phyloP scores from a whole-genome alignment of 2,329 filamentous ascomycete species.

The Colletotrichum lini region DNA sequence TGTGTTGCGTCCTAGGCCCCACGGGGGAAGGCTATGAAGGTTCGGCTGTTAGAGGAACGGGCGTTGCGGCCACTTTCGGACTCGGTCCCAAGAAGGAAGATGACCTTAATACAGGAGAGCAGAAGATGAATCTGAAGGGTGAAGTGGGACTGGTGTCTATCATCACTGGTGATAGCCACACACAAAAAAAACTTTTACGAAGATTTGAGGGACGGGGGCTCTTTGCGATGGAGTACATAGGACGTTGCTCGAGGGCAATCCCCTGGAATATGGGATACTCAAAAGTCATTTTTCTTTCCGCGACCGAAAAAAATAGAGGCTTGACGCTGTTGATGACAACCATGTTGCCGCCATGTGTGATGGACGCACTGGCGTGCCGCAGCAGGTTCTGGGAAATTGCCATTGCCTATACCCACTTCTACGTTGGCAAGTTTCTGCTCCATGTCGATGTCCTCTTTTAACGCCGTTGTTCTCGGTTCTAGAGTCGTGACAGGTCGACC shows the following conservation, averaged over 20 bases:
- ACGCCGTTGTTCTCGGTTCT: background rate
- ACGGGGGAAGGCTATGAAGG: slow-evolving; percentile 22
- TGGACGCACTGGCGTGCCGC: background rate
- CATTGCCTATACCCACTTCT: background rate
- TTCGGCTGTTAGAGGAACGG: slow-evolving; percentile 29
- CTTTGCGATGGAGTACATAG: slow-evolving; percentile 36
- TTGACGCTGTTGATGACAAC: slow-evolving; percentile 9
- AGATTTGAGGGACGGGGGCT: background rate
- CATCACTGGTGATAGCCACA: slow-evolving; percentile 1
- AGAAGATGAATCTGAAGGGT: slow-evolving; percentile 12
- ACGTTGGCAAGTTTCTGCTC: background rate
- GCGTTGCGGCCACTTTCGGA: slow-evolving; percentile 27
- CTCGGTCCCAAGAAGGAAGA: background rate
- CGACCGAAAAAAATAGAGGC: slow-evolving; percentile 23
- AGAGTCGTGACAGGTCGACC: background rate
- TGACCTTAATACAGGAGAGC: slow-evolving; percentile 23
- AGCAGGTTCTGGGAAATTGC: background rate
- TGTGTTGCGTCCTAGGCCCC: background rate
- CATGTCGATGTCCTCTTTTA: background rate
- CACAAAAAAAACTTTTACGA: slow-evolving; percentile 11
- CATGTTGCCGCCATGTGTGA: background rate
- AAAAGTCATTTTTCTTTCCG: slow-evolving; percentile 38
- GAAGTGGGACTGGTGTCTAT: background rate
- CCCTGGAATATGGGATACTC: slow-evolving; percentile 34
- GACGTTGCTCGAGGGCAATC: slow-evolving; percentile 26